Conservation (phyloP, 768 basidiomycete genomes). For the Mycena sanguinolenta region DNA sequence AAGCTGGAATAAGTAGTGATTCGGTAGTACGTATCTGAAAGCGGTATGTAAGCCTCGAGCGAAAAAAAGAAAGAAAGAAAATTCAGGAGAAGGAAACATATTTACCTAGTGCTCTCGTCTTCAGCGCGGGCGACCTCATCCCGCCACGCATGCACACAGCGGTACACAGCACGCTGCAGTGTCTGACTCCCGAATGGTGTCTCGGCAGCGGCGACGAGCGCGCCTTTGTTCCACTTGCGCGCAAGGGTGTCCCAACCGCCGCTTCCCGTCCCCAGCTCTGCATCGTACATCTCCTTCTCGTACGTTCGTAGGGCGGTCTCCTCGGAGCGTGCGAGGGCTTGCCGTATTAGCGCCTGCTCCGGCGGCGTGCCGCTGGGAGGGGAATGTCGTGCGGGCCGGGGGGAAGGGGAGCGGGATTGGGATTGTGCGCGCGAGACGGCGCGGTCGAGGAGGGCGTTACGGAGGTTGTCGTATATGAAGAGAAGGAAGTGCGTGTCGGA, state of each 20-base stretch:
- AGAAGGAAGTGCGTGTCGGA: conserved; percentile 97
- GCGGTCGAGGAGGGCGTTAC: conserved; percentile 88
- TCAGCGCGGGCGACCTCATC: conserved; percentile 83
- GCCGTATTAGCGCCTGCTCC: conserved; percentile 64
- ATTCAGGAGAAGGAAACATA: conserved; percentile 1
- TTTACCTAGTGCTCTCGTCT: conserved; percentile 87
- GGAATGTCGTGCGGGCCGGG: conserved; percentile 40
- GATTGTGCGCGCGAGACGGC: conserved; percentile 57
- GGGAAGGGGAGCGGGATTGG: conserved; percentile 52
- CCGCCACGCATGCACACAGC: conserved; percentile 84
- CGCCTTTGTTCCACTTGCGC: conserved; percentile 85
- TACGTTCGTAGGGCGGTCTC: conserved; percentile 84
- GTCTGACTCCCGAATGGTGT: conserved; percentile 51
- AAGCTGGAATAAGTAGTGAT: conserved; percentile 79
- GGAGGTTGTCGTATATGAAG: conserved; percentile 91
- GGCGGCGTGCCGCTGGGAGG: conserved; percentile 31
- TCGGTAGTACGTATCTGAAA: conserved; percentile 75
- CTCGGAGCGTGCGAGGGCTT: conserved; percentile 79
- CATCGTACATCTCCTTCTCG: conserved; percentile 78
- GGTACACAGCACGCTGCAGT: conserved; percentile 75
- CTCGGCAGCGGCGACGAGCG: conserved; percentile 54
- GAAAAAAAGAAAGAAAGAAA: background rate
- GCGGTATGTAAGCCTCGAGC: conserved; percentile 1
- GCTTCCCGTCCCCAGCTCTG: conserved; percentile 71
- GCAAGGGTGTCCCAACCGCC: conserved; percentile 85